Base-by-base conservation (phyloP, 2,329 filamentous ascomycete species). In the Fusarium fracticaudum region DNA sequence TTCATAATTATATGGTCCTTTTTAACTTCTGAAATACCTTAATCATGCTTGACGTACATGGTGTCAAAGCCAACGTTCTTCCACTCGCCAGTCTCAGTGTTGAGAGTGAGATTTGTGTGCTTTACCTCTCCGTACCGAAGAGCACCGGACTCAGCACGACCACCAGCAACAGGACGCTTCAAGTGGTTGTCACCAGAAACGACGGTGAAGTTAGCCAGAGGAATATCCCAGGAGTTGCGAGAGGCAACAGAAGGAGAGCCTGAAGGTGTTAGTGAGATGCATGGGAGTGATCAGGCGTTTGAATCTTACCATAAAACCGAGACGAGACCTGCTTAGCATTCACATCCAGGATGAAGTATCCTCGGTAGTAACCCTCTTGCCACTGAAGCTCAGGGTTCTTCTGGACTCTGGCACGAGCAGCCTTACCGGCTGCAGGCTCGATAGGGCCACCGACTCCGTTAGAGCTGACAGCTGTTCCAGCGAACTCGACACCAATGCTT, bases 361-460 rank as follows among this genome's bases (percentile, higher is more conserved):
- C 93, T 24, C 92, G 87, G 80, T 94, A 94, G 80, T 92, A 94
- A 13, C 91, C 80, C 65, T 94, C 92, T 75, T 91, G 89, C 92
- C 92, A 94, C 77, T 93, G 90, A 53, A 94, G 84, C 80, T 92
- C 91, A 2, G 84, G 82, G 80, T 93, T 94, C 29, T 75, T 85
- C 81, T 48, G 78, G 78, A 71, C 48, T 35, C 73, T 64, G 14
- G 45, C 63, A 8, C 69, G 72, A 55, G 72, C 38, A 8, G 62
- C 62, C 4, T 76, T 33, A 8, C 70, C 72, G n/a, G 72, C 72
- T 86, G 83, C 40, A 88, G 82, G 73, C 78, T 80, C 75, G 84
- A 64, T 17, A 87, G 92, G 40, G 85, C 88, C 50, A 3, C 35
- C 22, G 0, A 73, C 54, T 20, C 72, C 72, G 8, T 24, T 35